Base-by-base conservation (phyloP, 768 basidiomycete genomes). In the Hygrophorus pudorinus region DNA sequence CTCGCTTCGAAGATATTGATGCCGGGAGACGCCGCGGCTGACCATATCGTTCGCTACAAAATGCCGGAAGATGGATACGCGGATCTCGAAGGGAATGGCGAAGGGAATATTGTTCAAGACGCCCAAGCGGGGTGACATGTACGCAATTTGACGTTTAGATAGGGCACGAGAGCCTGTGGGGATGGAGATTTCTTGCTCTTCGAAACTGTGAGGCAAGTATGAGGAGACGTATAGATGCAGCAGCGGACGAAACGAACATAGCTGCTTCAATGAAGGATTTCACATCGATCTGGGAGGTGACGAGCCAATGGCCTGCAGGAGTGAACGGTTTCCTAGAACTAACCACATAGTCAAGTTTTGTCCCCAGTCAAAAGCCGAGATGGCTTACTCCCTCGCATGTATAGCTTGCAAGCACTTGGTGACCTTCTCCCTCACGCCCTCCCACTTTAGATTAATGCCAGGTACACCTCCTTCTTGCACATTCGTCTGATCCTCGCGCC, bases 31-130 rank as follows among this genome's bases (percentile, higher is more conserved):
- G 37, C 52, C 46, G 39, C 51, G 56, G 29, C 57, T 41, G 44
- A 50, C 52, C 42, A 59, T 66, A 55, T 93, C 87, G 52, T 76
- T 81, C 34, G 67, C 61, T 39, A 97, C 76, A 59, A 96, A 96
- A 43, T 77, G 69, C 17, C 89, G 74, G 65, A 97, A 94, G 38
- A 97, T 89, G 30, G 78, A 74, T 9, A 97, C 87, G n/a, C 94
- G 80, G 1, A 79, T 76, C 41, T 85, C 81, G 64, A 98, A 98
- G 0, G 94, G 93, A 45, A 98, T 85, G 4, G 90, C 79, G 64
- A 96, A 96, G 0, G 93, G 94, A 45, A 98, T 86, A 62, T 97
- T 93, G 66, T 97, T 88, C 42, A 98, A 75, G 20, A 97, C 73
- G 2, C 88, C 89, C 2, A 98, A 72, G 5, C 91, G 79, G 0